Evolutionary conservation across 176 grass and related monocot species (phyloP).

Genomic region (maize (Zea mays)): DNA sequence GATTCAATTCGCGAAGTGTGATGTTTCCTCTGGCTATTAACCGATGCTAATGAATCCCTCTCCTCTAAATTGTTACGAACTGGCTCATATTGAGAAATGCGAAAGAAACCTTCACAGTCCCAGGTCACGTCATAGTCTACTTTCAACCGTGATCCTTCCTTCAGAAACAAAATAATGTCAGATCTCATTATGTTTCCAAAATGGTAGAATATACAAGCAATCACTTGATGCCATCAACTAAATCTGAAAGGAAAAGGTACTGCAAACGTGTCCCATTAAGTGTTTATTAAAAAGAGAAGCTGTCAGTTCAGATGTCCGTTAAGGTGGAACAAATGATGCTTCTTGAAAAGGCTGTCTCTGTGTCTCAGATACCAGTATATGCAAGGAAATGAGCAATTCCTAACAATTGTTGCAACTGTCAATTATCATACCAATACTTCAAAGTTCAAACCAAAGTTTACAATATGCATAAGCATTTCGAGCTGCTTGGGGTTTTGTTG

Average conservation of each 20-base stretch:
- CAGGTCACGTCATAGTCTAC: conserved; percentile 90
- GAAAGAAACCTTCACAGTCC: conserved; percentile 76
- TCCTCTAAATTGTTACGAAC: conserved; percentile 41
- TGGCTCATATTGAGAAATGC: conserved; percentile 46
- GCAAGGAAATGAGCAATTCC: conserved; percentile 14
- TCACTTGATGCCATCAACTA: neutral
- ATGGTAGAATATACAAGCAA: conserved; percentile 22
- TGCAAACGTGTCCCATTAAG: neutral
- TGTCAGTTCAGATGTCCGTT: conserved; percentile 8
- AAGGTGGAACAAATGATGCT: neutral
- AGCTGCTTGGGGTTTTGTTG: neutral
- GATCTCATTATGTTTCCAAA: conserved; percentile 26
- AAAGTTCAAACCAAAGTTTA: neutral
- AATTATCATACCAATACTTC: conserved; percentile 5
- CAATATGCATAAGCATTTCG: neutral
- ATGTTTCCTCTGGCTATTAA: conserved; percentile 48
- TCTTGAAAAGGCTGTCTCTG: neutral
- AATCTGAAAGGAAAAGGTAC: neutral
- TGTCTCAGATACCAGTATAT: neutral
- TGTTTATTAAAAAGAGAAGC: neutral
- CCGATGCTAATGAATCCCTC: conserved; percentile 31
- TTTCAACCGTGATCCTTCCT: conserved; percentile 88
- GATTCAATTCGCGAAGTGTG: conserved; percentile 50
- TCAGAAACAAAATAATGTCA: conserved; percentile 41
- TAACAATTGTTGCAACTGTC: neutral